phyloP scores from a whole-genome alignment of 345 rosid species.

The Eucalyptus pauciflora region DNA sequence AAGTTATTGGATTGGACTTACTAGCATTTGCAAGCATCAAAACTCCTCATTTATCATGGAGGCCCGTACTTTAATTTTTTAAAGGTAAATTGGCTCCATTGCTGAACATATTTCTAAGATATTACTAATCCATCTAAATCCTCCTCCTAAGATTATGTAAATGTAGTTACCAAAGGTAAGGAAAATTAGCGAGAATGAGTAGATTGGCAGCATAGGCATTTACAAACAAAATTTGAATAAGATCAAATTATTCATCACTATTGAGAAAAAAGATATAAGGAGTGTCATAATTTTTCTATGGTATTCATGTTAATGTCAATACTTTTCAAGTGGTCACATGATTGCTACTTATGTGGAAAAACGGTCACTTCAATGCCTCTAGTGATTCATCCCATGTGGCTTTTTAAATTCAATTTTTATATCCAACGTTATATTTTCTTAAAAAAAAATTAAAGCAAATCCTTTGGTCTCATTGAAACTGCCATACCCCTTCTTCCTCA shows the following conservation, averaged over 20 bases:
- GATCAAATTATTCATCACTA: neutral
- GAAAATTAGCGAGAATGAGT: neutral
- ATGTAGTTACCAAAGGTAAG: neutral
- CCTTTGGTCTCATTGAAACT: neutral
- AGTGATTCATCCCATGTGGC: neutral
- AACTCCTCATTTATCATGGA: neutral
- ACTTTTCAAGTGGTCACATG: neutral
- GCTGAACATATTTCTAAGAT: neutral
- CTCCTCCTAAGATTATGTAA: neutral
- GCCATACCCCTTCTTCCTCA: neutral
- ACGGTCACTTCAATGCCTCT: neutral
- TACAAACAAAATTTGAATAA: neutral
- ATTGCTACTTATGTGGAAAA: neutral
- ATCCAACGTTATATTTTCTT: neutral
- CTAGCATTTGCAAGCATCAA: neutral
- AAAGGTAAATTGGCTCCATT: neutral
- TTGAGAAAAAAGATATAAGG: neutral
- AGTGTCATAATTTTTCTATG: neutral
- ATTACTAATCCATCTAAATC: neutral
- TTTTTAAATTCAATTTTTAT: neutral
- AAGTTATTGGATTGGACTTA: neutral
- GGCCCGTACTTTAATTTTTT: neutral
- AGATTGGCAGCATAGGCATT: neutral
- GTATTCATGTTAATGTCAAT: rapidly evolving
- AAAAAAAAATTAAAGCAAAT: neutral